These are phyloP conservation scores for Westerdykella aurantiaca DNA, from an alignment of 2,329 filamentous ascomycete species.

Conservation along the genomic window DNA sequence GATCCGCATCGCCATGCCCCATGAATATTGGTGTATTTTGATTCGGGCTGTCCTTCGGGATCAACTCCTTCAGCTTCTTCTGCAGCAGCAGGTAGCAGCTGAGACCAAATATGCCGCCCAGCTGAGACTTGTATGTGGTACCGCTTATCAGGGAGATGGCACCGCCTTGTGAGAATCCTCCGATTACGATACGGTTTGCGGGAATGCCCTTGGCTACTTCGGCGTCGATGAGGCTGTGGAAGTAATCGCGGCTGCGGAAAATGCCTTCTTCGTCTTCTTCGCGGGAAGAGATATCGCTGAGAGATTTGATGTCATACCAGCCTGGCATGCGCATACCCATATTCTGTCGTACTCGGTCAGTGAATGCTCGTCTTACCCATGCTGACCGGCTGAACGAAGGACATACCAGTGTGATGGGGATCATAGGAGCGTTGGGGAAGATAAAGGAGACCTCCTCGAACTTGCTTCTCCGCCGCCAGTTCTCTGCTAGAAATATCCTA, in stretches of 20 bases:
- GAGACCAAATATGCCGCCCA: constrained; percentile 83
- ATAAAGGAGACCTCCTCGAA: constrained; percentile 91
- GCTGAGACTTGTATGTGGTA: constrained; percentile 64
- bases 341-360: constrained; percentile 49
- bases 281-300: constrained; percentile 42
- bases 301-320: constrained; percentile 69
- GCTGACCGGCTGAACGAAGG: neutral
- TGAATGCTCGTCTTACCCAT: neutral
- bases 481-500: constrained; percentile 73
- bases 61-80: constrained; percentile 52
- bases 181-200: constrained; percentile 75
- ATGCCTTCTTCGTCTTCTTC: constrained; percentile 69
- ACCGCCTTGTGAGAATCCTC: constrained; percentile 80
- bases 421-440: constrained; percentile 81
- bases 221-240: constrained; percentile 71
- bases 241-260: constrained; percentile 63
- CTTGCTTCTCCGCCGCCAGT: constrained; percentile 72
- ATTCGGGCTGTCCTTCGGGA: constrained; percentile 50
- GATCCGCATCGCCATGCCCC: constrained; percentile 77
- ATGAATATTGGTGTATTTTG: constrained; percentile 79
- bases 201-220: constrained; percentile 79
- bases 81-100: constrained; percentile 75
- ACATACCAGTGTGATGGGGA: constrained; percentile 76
- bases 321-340: constrained; percentile 75
- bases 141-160: constrained; percentile 80